Conservation (phyloP, 805 yeast genomes). For the Cyberlindnera amylophila region DNA sequence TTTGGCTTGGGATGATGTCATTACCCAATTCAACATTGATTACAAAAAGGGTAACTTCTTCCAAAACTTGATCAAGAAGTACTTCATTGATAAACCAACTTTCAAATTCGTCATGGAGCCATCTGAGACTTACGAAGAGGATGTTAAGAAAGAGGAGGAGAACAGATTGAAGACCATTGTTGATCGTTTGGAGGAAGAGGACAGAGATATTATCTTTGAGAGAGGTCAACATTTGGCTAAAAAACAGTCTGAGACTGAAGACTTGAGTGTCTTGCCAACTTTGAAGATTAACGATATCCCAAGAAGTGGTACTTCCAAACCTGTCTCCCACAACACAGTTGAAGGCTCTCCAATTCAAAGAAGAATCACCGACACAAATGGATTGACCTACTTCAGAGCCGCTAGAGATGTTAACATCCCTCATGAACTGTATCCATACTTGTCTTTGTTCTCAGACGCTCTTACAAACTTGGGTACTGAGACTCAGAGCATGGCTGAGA, state of each 20-base stretch:
- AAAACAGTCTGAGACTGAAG: slow-evolving; percentile 66
- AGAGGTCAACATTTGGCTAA: slow-evolving; percentile 58
- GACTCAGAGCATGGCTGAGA: slow-evolving; percentile 62
- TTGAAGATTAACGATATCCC: slow-evolving; percentile 72
- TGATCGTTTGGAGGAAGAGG: slow-evolving; percentile 45
- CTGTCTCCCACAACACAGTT: slow-evolving; percentile 29
- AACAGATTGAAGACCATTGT: slow-evolving; percentile 44
- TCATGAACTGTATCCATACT: slow-evolving; percentile 54
- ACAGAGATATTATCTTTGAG: slow-evolving; percentile 51
- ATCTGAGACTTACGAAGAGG: slow-evolving; percentile 46
- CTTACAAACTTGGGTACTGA: slow-evolving; percentile 85
- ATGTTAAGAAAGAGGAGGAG: slow-evolving; percentile 53
- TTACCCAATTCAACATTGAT: slow-evolving; percentile 59
- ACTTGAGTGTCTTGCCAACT: slow-evolving; percentile 77
- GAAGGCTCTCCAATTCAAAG: slow-evolving; percentile 33
- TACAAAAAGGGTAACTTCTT: slow-evolving; percentile 55
- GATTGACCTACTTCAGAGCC: slow-evolving; percentile 74
- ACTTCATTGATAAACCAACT: slow-evolving; percentile 49
- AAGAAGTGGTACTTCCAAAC: slow-evolving; percentile 40
- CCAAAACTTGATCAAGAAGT: slow-evolving; percentile 50
- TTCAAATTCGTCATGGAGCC: slow-evolving; percentile 81
- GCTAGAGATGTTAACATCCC: slow-evolving; percentile 62
- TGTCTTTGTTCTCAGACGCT: slow-evolving; percentile 76
- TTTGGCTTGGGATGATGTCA: slow-evolving; percentile 59
- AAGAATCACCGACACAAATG: slow-evolving; percentile 70